These are phyloP conservation scores for Phytophthora hibernalis DNA, from an alignment of 352 stramenopile species.

Conservation along the genomic window DNA sequence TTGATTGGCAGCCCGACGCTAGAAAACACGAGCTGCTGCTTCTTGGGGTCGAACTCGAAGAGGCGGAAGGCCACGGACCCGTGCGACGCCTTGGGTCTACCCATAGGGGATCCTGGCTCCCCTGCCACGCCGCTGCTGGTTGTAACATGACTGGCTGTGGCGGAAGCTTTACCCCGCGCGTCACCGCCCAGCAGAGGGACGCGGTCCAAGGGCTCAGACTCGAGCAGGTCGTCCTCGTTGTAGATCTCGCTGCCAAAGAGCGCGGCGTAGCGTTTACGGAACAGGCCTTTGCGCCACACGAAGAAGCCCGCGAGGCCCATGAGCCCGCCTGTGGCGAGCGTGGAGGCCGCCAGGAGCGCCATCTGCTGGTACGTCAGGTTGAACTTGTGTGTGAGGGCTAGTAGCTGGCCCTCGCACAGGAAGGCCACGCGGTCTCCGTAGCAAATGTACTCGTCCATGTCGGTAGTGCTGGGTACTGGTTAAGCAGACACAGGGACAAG, in stretches of 20 bases:
- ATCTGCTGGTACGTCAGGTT: constrained; percentile 85
- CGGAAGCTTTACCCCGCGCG: constrained; percentile 3
- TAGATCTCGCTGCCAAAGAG: constrained; percentile 69
- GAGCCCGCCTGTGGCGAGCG: constrained; percentile 58
- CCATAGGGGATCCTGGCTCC: constrained; percentile 23
- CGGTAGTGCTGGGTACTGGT: constrained; percentile 16
- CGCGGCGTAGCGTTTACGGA: constrained; percentile 79
- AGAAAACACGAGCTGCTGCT: constrained; percentile 55
- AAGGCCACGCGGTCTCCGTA: constrained; percentile 79
- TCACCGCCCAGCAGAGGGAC: constrained; percentile 29
- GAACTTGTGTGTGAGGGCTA: constrained; percentile 73
- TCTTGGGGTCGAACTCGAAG: constrained; percentile 68
- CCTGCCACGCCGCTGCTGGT: constrained; percentile 35
- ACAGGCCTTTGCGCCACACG: constrained; percentile 71
- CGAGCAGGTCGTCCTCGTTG: constrained; percentile 24
- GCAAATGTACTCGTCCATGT: constrained; percentile 72
- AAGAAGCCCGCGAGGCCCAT: constrained; percentile 76
- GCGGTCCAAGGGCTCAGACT: constrained; percentile 4
- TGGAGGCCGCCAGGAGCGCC: constrained; percentile 59
- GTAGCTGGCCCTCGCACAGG: constrained; percentile 75
- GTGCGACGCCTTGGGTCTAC: constrained; percentile 18
- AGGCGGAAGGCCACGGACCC: constrained; percentile 72
- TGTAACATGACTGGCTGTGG: constrained; percentile 18
- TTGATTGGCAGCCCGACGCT: constrained; percentile 65
- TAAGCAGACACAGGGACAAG: neutral